phyloP scores from a whole-genome alignment of 371 early-diverging fungal species.

The Dichotomocladium elegans region DNA sequence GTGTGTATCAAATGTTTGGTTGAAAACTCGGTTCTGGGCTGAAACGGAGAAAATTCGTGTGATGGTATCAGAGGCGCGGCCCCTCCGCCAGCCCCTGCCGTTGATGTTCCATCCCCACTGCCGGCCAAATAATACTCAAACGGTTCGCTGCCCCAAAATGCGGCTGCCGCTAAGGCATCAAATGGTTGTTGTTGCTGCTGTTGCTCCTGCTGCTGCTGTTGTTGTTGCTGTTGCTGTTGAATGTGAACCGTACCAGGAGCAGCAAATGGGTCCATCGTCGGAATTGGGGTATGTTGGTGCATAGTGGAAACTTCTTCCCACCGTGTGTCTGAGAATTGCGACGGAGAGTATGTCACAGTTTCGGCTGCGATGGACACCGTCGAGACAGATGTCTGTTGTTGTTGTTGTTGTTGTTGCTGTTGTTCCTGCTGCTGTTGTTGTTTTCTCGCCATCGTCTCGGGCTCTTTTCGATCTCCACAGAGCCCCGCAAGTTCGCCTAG shows the following conservation, averaged over 20 bases:
- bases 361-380: neutral
- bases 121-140: neutral
- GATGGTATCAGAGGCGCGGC: conserved; percentile 14
- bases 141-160: conserved; percentile 7
- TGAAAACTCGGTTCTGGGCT: neutral
- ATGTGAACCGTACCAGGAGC: conserved; percentile 31
- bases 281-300: neutral
- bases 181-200: neutral
- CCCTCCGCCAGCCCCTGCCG: neutral
- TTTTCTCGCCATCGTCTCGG: conserved; percentile 5
- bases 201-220: conserved; percentile 28
- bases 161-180: neutral
- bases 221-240: conserved; percentile 9
- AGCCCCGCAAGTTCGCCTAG: conserved; percentile 41
- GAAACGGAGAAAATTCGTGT: conserved; percentile 10
- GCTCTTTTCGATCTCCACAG: conserved; percentile 25
- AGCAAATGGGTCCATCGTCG: conserved; percentile 37
- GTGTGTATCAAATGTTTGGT: neutral
- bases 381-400: neutral
- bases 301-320: neutral
- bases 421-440: neutral
- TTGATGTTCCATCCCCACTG: neutral
- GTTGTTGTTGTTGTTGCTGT: neutral
- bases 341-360: neutral
- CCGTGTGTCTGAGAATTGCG: neutral